Conservation (phyloP, 345 rosid species). For the Schrenkiella parvula region DNA sequence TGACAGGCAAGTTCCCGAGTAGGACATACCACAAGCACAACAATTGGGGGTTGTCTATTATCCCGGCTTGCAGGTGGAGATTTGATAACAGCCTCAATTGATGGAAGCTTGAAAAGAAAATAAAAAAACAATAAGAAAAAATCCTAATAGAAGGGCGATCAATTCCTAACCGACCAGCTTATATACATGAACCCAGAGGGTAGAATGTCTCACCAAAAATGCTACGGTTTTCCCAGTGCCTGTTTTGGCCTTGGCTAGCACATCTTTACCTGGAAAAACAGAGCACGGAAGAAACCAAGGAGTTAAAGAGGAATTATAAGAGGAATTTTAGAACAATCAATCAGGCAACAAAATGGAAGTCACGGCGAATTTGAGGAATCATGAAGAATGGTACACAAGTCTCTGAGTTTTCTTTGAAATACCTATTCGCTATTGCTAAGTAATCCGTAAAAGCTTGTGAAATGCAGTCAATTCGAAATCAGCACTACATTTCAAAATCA, state of each 20-base stretch:
- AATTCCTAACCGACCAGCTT: background rate
- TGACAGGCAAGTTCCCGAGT: slow-evolving; percentile 98
- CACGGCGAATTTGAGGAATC: background rate
- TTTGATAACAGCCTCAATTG: slow-evolving; percentile 79
- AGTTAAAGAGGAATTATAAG: background rate
- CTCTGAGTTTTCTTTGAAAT: background rate
- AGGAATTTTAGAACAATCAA: background rate
- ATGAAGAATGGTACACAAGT: slow-evolving; percentile 4
- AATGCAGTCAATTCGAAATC: background rate
- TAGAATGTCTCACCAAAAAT: slow-evolving; percentile 69
- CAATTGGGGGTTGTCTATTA: slow-evolving; percentile 77
- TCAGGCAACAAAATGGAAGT: background rate
- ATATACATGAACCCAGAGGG: slow-evolving; percentile 14
- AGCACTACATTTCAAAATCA: background rate
- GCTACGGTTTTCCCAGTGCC: slow-evolving; percentile 98
- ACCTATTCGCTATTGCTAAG: background rate
- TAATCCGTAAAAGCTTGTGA: background rate
- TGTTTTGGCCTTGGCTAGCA: slow-evolving; percentile 95
- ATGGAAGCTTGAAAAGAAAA: slow-evolving; percentile 68
- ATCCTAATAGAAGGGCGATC: background rate
- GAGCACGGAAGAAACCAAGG: background rate
- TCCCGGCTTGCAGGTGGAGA: slow-evolving; percentile 69
- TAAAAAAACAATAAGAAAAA: slow-evolving; percentile 19
- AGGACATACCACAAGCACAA: slow-evolving; percentile 89
- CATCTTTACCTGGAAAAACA: slow-evolving; percentile 79